Evolutionary conservation across 805 yeast species (phyloP), one percentile per base, ranked within the genome.

Genomic region (Metschnikowia arizonensis): DNA sequence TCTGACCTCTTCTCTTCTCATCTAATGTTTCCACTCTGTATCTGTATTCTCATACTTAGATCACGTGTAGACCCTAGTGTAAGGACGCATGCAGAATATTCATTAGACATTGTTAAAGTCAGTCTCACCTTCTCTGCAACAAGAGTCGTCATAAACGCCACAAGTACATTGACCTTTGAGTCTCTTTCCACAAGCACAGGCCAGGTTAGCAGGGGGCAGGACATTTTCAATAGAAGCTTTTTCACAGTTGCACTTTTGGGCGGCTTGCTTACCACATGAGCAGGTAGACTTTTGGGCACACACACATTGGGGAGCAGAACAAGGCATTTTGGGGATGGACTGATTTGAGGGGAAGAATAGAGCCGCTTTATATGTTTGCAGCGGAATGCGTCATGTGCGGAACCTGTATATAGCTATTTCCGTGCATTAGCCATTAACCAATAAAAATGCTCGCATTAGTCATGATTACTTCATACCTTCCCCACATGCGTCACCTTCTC

Each of bases 151-250:
- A 44, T 69, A 49, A 44, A 69, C 69, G 42, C 82, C 79, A 64
- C 85, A 79, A 40, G 79, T 79, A 65, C 85, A 79, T 40, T 66
- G 65, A 45, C 63, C 65, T 56, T 77, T 77, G 43, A 62, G 54
- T 65, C 84, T 76, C 69, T 69, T 73, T 34, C 84, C 85, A 57
- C 85, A 79, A 14, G 81, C 71, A 65, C 85, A 79, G 31, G 83
- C 68, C 26, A 63, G 60, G n/a, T 33, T 43, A n/a, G 62, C 60
- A 24, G 72, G 50, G 30, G 78, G 77, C 33, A 59, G 59, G 43
- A 65, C 73, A 59, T 79, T 79, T 65, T 79, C 85, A 39, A 56
- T 61, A 19, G 72, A 53, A 37, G 84, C 76, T 58, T 70, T 72
- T 45, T 67, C 64, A 66, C 85, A 79, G 64, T 63, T 69, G 61